Base-by-base conservation (phyloP, 2,329 filamentous ascomycete species). In the Ilyonectria robusta region DNA sequence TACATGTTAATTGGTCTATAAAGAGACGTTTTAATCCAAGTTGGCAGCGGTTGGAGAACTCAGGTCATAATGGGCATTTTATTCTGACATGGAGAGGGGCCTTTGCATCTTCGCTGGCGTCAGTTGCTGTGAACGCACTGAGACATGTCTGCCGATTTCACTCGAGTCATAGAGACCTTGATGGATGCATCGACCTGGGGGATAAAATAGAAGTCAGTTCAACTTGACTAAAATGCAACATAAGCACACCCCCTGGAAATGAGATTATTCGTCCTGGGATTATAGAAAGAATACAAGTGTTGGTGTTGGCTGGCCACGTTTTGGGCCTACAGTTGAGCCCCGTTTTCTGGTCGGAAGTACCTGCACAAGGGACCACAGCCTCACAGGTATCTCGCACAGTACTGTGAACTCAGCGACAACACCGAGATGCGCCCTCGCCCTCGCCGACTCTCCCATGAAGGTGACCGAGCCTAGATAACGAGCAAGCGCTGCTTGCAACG, bases 361-460 rank as follows among this genome's bases (percentile, higher is more conserved):
- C 47, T 50, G 46, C 46, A 31, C 47, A 10, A 31, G 57, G 21
- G 46, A 42, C 31, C 46, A 60, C n/a, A n/a, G n/a, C n/a, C n/a
- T n/a, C n/a, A n/a, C 46, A 40, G 46, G 46, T 60, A 60, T 60
- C 57, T 60, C 57, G 57, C 46, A 60, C 46, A 60, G 57, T 59
- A 51, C 57, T 51, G 47, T 60, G 33, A 60, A 53, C 57, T 60
- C 57, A 51, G 46, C 46, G 33, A 51, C 46, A 51, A 51, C 54
- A 53, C 33, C 60, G 44, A 63, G 44, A 63, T 58, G 44, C 53
- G 35, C 54, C 33, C 44, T 44, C 56, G 56, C 44, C 56, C 56
- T 59, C n/a, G n/a, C n/a, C n/a, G 57, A 46, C 57, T 59, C 57
- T 59, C 46, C 19, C 46, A 59, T 59, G 46, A 59, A 31, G 57